Conservation (phyloP, 2,329 filamentous ascomycete genomes). For the Elsinoe ampelina region DNA sequence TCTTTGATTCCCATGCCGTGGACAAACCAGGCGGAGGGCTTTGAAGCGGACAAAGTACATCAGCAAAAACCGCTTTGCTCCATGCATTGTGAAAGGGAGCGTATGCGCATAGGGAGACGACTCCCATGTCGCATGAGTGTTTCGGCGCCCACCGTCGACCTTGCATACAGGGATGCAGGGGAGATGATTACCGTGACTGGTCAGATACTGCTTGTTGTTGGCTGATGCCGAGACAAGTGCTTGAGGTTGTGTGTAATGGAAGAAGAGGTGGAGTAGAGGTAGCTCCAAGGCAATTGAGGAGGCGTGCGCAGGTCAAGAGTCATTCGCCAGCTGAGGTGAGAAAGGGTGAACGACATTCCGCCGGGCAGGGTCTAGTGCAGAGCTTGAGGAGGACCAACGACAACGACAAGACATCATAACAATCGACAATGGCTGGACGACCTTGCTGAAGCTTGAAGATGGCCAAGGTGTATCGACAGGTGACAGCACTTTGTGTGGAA, state of each 20-base stretch:
- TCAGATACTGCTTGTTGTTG: slow-evolving; percentile 46
- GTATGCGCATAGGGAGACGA: slow-evolving; percentile 19
- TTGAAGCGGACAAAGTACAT: slow-evolving; percentile 84
- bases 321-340: background rate
- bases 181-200: slow-evolving; percentile 60
- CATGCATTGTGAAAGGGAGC: slow-evolving; percentile 23
- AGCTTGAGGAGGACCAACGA: background rate
- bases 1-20: slow-evolving; percentile 68
- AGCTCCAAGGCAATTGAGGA: slow-evolving; percentile 29
- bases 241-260: slow-evolving; percentile 16
- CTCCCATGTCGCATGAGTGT: slow-evolving; percentile 18
- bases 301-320: slow-evolving; percentile 37
- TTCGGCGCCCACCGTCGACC: slow-evolving; percentile 51
- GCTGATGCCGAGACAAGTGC: slow-evolving; percentile 43
- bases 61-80: slow-evolving; percentile 76
- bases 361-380: background rate
- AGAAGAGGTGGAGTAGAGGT: slow-evolving; percentile 1
- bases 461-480: slow-evolving; percentile 1
- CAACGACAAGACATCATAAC: background rate
- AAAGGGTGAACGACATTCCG: background rate
- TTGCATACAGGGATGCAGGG: slow-evolving; percentile 41
- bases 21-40: slow-evolving; percentile 44
- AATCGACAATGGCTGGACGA: background rate
- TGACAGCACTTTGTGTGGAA: slow-evolving; percentile 31
- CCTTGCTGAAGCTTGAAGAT: slow-evolving; percentile 13